Base-by-base conservation (phyloP, 176 grass and related monocot species). In the Pontederia crassipes region DNA sequence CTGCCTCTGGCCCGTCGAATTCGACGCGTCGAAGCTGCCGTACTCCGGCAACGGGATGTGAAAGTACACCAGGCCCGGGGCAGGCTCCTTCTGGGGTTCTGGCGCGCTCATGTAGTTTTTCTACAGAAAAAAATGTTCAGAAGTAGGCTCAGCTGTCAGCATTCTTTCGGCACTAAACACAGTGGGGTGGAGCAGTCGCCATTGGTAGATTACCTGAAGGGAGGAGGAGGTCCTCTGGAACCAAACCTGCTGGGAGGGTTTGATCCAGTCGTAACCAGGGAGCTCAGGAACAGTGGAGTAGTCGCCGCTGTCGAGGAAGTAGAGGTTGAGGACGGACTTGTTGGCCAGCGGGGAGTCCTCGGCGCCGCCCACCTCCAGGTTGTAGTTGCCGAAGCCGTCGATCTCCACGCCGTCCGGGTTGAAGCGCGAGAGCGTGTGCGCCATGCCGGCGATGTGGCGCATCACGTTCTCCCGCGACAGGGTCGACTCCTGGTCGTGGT, bases 41-140 rank as follows among this genome's bases (percentile, higher is more conserved):
- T 85, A 97, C 69, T 97, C 92, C 1, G 87, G 92, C 26, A 97
- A 62, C 10, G 92, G 92, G 63, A 97, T 97, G 70, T 97, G 92
- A 81, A 97, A 97, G 71, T 88, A 97, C 10, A 64, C 87, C 45
- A 97, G 73, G n/a, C 79, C 81, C 10, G 92, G 87, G 48, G 92
- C 92, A 10, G 79, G 69, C 13, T 83, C 76, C 64, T 97, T 83
- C 70, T 88, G 92, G 17, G 59, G 80, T 0, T 78, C 66, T 48
- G 66, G 54, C 64, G 70, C 52, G 78, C 49, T 70, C 35, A 49
- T 83, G 40, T 91, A 91, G 17, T 62, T 82, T 71, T 9, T 68
- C 92, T 97, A 81, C 71, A 77, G 9, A 17, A 55, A 28, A 45
- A 68, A 68, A 68, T 55, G 51, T 13, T n/a, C 53, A 24, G 20